phyloP scores from a whole-genome alignment of 2,329 filamentous ascomycete species.

The Penicillium concentricum region DNA sequence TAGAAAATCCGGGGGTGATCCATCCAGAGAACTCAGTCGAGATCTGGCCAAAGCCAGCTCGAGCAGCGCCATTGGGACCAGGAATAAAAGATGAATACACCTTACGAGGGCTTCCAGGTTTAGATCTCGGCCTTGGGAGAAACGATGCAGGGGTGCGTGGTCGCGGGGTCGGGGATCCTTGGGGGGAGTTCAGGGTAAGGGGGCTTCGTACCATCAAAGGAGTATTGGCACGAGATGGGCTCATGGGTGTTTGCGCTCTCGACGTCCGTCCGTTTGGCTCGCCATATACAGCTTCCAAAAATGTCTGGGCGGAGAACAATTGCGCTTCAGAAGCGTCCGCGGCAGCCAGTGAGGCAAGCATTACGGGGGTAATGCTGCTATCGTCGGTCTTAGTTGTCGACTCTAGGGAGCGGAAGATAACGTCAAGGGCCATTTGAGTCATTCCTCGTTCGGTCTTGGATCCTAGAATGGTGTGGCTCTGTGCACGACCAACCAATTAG shows the following conservation, averaged over 20 bases:
- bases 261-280: conserved; percentile 62
- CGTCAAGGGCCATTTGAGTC: conserved; percentile 86
- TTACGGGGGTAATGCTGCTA: conserved; percentile 52
- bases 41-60: conserved; percentile 1
- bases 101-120: conserved; percentile 14
- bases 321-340: conserved; percentile 80
- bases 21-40: conserved; percentile 15
- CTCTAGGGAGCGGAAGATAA: conserved; percentile 80
- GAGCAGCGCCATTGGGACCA: conserved; percentile 7
- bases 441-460: conserved; percentile 82
- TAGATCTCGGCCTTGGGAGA: conserved; percentile 8
- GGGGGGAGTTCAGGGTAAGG: conserved; percentile 28
- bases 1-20: conserved; percentile 12
- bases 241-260: conserved; percentile 67
- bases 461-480: conserved; percentile 96
- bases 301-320: conserved; percentile 70
- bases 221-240: conserved; percentile 47
- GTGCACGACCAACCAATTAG: conserved; percentile 11
- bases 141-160: conserved; percentile 17
- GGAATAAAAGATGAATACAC: neutral
- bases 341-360: conserved; percentile 71
- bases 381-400: conserved; percentile 66
- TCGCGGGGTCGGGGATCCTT: conserved; percentile 19
- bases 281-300: conserved; percentile 74
- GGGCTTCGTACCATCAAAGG: conserved; percentile 45